phyloP scores from a whole-genome alignment of 2,329 filamentous ascomycete species.

The Diaporthe sp. region DNA sequence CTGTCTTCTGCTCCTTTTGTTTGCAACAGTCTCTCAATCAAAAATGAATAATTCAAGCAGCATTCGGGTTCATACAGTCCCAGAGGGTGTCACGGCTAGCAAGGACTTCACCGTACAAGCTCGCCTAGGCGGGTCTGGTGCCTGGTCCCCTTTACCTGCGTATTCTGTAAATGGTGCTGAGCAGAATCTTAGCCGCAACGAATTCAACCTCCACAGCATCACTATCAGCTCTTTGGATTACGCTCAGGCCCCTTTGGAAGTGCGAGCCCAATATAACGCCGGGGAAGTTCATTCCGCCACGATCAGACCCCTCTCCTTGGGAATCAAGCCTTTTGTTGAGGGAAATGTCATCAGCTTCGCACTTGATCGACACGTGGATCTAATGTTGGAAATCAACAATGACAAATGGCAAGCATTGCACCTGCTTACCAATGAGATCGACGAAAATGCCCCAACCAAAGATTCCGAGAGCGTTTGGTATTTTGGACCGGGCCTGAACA shows the following conservation, averaged over 20 bases:
- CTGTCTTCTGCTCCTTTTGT: not conserved
- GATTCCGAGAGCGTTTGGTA: slow-evolving; percentile 5
- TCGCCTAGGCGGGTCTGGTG: not conserved
- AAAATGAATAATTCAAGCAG: not conserved
- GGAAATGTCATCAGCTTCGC: not conserved
- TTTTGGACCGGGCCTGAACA: slow-evolving; percentile 8
- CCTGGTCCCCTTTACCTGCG: not conserved
- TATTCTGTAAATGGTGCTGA: not conserved
- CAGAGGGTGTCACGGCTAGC: slow-evolving; percentile 1
- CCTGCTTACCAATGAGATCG: not conserved
- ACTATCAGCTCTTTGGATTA: slow-evolving; percentile 15
- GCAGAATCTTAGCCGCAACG: not conserved
- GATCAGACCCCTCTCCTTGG: not conserved
- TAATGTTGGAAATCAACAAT: slow-evolving; percentile 12
- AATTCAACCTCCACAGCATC: not conserved
- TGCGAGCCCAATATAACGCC: not conserved
- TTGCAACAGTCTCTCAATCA: not conserved
- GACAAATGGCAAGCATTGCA: slow-evolving; percentile 14
- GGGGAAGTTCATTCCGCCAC: not conserved
- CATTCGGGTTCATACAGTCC: not conserved
- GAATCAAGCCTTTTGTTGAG: not conserved
- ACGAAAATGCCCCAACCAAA: not conserved
- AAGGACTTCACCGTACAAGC: slow-evolving; percentile 2
- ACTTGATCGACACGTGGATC: not conserved
- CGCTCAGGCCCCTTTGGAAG: not conserved